Conservation (phyloP, 139 green algal species). For the Tetradesmus obliquus region DNA sequence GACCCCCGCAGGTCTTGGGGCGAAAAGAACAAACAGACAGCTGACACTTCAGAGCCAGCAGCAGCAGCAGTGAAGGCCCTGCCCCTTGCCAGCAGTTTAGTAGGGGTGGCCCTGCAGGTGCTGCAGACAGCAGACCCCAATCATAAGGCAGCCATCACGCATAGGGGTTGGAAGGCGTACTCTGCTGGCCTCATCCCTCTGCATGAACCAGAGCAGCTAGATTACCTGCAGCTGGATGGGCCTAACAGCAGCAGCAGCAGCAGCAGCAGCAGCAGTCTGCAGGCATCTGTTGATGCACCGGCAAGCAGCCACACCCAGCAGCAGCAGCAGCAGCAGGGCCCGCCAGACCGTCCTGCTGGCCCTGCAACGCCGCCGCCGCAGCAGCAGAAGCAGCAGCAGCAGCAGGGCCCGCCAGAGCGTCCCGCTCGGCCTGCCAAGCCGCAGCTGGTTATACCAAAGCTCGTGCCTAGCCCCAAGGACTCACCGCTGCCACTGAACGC, state of each 20-base stretch:
- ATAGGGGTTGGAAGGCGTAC: slow-evolving; percentile 68
- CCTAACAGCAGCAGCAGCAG: slow-evolving; percentile 12
- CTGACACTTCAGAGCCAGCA: neutral
- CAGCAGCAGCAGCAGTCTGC: neutral
- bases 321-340: neutral
- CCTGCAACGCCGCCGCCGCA: slow-evolving; percentile 60
- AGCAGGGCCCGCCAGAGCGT: slow-evolving; percentile 40
- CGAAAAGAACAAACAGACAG: neutral
- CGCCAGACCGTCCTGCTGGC: slow-evolving; percentile 47
- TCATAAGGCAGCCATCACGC: slow-evolving; percentile 72
- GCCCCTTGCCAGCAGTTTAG: neutral
- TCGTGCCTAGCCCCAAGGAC: slow-evolving; percentile 52
- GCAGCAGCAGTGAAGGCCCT: neutral
- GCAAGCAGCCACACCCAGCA: neutral
- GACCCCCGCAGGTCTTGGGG: slow-evolving; percentile 50
- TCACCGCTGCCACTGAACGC: slow-evolving; percentile 56
- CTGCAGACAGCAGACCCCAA: slow-evolving; percentile 56
- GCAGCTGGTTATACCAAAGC: slow-evolving; percentile 62
- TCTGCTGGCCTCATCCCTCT: slow-evolving; percentile 55
- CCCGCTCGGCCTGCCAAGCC: slow-evolving; percentile 68
- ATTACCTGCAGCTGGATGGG: neutral
- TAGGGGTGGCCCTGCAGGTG: slow-evolving; percentile 20
- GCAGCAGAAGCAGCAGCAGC: slow-evolving; percentile 9
- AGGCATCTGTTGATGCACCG: neutral
- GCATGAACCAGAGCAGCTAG: neutral